Percentiles rank a stretch among this genome's conserved stretches.
Evolutionary conservation across 441 rosid genomes (phyloP).

Genomic region (Pelargonium hybrid): DNA sequence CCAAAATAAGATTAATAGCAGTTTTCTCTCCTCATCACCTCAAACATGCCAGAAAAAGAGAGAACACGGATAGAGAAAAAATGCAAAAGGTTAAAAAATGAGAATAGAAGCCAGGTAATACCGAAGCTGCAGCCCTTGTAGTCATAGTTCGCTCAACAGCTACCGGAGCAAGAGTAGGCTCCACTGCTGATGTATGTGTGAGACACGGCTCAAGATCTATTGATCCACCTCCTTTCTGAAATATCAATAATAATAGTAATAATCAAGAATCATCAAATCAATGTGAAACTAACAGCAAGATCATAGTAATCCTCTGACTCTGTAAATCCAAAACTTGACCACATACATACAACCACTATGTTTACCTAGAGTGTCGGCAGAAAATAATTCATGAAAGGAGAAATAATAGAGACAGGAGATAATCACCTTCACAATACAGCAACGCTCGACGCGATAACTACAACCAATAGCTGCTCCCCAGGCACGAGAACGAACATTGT

Average conservation of each 20-base stretch:
- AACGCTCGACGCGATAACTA: conserved; percentile 84
- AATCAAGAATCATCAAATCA: background rate
- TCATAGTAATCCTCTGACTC: background rate
- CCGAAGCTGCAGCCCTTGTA: conserved; percentile 98
- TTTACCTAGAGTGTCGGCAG: background rate
- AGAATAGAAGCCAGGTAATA: conserved; percentile 22
- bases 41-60: background rate
- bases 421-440: conserved; percentile 91
- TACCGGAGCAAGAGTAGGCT: conserved; percentile 98
- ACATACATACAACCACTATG: background rate
- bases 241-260: background rate
- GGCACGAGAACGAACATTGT: conserved; percentile 95
- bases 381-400: background rate
- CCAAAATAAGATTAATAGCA: background rate
- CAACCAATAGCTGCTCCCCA: conserved; percentile 99
- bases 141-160: conserved; percentile 98
- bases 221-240: conserved; percentile 89
- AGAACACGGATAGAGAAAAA: background rate
- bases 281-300: background rate
- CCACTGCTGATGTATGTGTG: conserved; percentile 82
- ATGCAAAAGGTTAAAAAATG: background rate
- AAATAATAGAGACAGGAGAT: conserved; percentile 2
- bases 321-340: background rate
- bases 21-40: background rate
- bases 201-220: conserved; percentile 95